Base-by-base conservation (phyloP, 345 rosid species). In the Murraya paniculata region DNA sequence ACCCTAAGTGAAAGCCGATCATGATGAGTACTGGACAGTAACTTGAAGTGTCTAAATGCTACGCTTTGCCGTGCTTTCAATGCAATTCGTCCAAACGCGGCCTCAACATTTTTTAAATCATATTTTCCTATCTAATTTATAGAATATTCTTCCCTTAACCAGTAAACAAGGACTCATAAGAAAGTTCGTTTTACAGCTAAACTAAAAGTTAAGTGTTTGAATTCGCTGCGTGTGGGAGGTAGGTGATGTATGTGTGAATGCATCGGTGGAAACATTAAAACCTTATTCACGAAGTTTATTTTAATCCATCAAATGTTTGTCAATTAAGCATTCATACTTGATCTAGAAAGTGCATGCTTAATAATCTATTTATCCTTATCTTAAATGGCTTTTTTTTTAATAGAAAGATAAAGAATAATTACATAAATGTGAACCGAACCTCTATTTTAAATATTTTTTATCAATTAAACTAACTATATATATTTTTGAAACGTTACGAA, bases 171-270 rank as follows among this genome's bases (percentile, higher is more conserved):
- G 50, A 4, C 18, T 13, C 50, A 33, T 8, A 38, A 33, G 22
- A 36, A 65, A 16, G 45, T 66, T 19, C 24, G n/a, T 35, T 45
- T 45, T 45, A 45, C 50, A 3, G 50, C 16, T 45, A 4, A 45
- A 45, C 50, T 45, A 45, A 13, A 41, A 45, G 5, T 45, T 45
- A 45, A 41, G 18, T 45, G 18, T 45, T 45, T 45, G 50, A 13
- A 45, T 82, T 85, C 68, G 66, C 78, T 80, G 80, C 83, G 83
- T 80, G 82, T 65, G 78, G 82, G 76, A 62, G 56, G 73, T 59
- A 50, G 73, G 19, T 55, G 21, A 22, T 3, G 19, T 64, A 9
- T 30, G 39, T 36, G 24, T 36, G 71, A n/a, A 67, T 13, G 28
- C 53, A 22, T 66, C 8, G 25, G 28, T 58, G 61, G 27, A 58